phyloP scores from a whole-genome alignment of 2,329 filamentous ascomycete genomes.

The Capronia epimyces region DNA sequence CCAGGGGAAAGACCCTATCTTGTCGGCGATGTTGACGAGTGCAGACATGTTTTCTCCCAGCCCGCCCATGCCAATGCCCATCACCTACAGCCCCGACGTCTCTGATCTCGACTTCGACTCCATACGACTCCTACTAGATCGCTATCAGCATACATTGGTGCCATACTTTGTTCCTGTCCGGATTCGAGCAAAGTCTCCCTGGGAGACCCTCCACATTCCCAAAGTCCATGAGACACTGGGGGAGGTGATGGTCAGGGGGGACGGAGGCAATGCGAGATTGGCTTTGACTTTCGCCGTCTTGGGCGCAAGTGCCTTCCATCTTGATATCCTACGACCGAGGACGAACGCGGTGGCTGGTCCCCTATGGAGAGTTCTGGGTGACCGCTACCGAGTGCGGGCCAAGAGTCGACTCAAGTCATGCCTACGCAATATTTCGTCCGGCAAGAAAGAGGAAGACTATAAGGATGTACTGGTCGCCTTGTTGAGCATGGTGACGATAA shows the following conservation, averaged over 20 bases:
- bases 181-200: background rate
- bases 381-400: slow-evolving; percentile 4
- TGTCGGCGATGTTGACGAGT: background rate
- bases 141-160: slow-evolving; percentile 5
- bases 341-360: background rate
- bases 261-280: background rate
- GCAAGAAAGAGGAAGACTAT: background rate
- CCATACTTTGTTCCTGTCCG: slow-evolving; percentile 2
- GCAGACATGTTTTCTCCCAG: background rate
- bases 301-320: slow-evolving; percentile 1
- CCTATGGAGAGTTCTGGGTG: background rate
- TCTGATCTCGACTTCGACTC: slow-evolving; percentile 2
- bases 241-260: slow-evolving; percentile 2
- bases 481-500: slow-evolving; percentile 12
- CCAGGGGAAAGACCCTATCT: background rate
- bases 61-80: background rate
- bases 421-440: background rate
- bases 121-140: slow-evolving; percentile 4
- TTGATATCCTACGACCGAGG: background rate
- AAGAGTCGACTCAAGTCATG: slow-evolving; percentile 1
- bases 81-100: slow-evolving; percentile 3
- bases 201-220: slow-evolving; percentile 6
- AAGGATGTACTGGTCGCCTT: slow-evolving; percentile 8
- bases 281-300: slow-evolving; percentile 4
- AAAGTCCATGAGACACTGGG: slow-evolving; percentile 8